Evolutionary conservation across 2,329 filamentous ascomycete species (phyloP).

Genomic region (Lasiodiplodia gonubiensis): DNA sequence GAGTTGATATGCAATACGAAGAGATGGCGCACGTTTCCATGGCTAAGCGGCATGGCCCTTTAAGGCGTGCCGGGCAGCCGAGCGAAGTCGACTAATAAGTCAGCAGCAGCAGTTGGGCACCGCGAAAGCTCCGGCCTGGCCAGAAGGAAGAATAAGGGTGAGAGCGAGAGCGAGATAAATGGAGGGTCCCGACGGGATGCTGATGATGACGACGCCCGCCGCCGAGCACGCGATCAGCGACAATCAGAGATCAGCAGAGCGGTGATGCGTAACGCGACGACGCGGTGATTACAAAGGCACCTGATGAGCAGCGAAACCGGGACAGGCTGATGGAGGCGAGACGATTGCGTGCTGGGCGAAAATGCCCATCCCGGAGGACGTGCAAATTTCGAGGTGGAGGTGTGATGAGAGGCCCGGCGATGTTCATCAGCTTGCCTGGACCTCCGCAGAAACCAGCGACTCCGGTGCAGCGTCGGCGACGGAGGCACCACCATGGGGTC

Average conservation of each 20-base stretch:
- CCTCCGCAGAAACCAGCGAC: not conserved
- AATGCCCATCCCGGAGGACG: no score
- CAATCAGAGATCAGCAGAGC: not conserved
- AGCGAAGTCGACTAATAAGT: not conserved
- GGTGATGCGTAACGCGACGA: not conserved
- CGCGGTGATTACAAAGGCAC: not conserved
- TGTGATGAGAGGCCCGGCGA: not conserved
- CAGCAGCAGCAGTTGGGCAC: not conserved
- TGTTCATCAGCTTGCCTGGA: not conserved
- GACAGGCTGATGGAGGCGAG: not conserved
- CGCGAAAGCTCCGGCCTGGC: not conserved
- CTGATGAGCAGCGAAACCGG: not conserved
- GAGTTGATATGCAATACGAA: not conserved
- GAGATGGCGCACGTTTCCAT: not conserved
- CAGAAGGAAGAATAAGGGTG: not conserved
- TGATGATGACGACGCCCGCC: constrained; percentile 2
- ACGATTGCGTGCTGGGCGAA: no score
- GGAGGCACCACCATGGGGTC: not conserved
- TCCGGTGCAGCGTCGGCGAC: not conserved
- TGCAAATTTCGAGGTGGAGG: not conserved
- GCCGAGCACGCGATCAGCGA: not conserved
- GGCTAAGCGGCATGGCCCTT: not conserved
- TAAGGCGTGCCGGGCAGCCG: not conserved
- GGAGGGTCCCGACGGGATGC: not conserved
- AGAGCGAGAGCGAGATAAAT: constrained; percentile 1